Conservation (phyloP, 768 basidiomycete genomes). For the Daedaleopsis nitida region DNA sequence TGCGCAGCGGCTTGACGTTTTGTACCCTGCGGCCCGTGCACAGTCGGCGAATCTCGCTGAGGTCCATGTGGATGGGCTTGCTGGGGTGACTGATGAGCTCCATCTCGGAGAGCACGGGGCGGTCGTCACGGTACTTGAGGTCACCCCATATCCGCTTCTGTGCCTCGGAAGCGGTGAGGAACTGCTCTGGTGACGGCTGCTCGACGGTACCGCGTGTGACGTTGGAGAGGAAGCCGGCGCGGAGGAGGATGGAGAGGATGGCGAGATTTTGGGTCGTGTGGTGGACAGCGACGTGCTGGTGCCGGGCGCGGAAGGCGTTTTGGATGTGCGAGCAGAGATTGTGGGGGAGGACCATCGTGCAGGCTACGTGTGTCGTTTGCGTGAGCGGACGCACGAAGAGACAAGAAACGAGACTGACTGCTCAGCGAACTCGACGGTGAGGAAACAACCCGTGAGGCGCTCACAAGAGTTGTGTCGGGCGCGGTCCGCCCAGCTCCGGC, state of each 20-base stretch:
- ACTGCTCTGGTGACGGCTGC: constrained; percentile 64
- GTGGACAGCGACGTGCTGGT: constrained; percentile 71
- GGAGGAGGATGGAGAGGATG: constrained; percentile 89
- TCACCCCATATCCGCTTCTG: constrained; percentile 89
- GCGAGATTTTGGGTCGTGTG: constrained; percentile 91
- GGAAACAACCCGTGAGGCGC: background rate
- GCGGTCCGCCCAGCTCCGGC: too few relatives aligned
- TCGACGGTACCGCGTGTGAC: constrained; percentile 77
- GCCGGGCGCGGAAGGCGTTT: constrained; percentile 90
- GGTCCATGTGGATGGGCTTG: constrained; percentile 74
- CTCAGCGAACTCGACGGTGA: background rate
- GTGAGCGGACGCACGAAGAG: background rate
- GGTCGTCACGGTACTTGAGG: constrained; percentile 91
- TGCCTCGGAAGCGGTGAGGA: constrained; percentile 57
- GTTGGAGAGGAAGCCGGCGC: constrained; percentile 83
- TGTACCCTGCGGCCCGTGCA: constrained; percentile 83
- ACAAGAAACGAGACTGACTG: background rate
- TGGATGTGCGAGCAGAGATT: constrained; percentile 89
- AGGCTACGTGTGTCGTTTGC: background rate
- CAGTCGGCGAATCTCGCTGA: constrained; percentile 71
- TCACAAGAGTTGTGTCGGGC: background rate
- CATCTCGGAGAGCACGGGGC: constrained; percentile 81
- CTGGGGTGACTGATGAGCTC: constrained; percentile 83
- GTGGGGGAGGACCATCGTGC: constrained; percentile 62
- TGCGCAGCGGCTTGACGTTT: constrained; percentile 77